These are phyloP conservation scores for Pichia sorboxylosa DNA, from an alignment of 1,139 yeast genomes.

Conservation along the genomic window DNA sequence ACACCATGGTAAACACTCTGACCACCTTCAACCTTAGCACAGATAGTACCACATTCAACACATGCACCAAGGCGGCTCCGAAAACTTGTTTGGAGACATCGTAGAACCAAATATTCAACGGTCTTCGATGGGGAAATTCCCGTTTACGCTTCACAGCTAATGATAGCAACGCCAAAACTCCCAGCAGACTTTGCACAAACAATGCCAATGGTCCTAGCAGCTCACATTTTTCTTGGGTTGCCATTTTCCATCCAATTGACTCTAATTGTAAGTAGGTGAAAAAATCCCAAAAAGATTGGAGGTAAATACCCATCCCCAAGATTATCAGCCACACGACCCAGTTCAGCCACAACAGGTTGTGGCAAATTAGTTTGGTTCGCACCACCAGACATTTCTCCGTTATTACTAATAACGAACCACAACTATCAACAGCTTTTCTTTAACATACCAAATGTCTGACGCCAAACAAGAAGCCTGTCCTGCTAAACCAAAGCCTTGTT, in stretches of 20 bases:
- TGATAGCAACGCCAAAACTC: constrained; percentile 63
- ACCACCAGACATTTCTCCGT: no score
- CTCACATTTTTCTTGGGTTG: constrained; percentile 35
- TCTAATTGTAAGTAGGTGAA: no score
- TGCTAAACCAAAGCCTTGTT: constrained; percentile 86
- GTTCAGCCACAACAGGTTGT: no score
- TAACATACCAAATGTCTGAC: no score
- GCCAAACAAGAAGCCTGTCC: no score
- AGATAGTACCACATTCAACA: constrained; percentile 37
- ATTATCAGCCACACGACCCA: no score
- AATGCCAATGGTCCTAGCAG: constrained; percentile 64
- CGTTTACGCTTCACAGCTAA: constrained; percentile 63
- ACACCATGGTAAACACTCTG: no score
- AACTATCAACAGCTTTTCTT: no score
- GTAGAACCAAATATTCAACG: constrained; percentile 80
- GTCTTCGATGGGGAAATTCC: constrained; percentile 70
- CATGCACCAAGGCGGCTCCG: constrained; percentile 78
- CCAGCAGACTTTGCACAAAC: constrained; percentile 54
- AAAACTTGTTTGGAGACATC: constrained; percentile 84
- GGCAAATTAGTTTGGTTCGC: no score
- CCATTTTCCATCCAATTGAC: background rate
- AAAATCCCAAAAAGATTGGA: no score
- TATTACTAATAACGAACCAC: no score
- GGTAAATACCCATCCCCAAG: no score
- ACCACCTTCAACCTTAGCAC: constrained; percentile 4